Base-by-base conservation (phyloP, 306 rosid species). In the Prunus kanzakura region DNA sequence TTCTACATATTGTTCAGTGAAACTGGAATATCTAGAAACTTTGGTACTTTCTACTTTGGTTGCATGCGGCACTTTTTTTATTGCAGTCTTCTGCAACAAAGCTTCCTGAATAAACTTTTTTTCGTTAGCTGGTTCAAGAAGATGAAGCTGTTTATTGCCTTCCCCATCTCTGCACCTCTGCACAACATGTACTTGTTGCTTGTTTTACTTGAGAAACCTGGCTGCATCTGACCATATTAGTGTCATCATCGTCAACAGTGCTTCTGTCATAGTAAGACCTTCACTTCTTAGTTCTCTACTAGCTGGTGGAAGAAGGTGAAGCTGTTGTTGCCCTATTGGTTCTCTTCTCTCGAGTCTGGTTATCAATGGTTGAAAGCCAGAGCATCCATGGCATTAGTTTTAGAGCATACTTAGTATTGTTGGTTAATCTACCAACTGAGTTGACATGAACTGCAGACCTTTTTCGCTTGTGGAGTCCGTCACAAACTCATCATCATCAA, bases 21-120 rank as follows among this genome's bases (percentile, higher is more conserved):
- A 78, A 74, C 76, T 67, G 82, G 72, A 47, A 80, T 65, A 57
- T 75, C 71, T 68, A 25, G 77, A 73, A 77, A 80, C 76, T 78
- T 66, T 85, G 86, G 87, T 80, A 80, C 80, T 78, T 30, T 83
- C 86, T 80, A 76, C 77, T 78, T 30, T 83, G 86, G 89, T 83
- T 85, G 88, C 29, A 64, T 76, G 57, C 57, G 57, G 76, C 65
- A 62, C 81, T 27, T 29, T 81, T 83, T 86, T 65, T 79, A 69
- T 76, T 80, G 80, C 79, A 27, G 19, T 71, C 62, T 73, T 82
- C 87, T 79, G 68, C 89, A 52, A 65, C 70, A 73, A 67, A 82
- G 86, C 87, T 77, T 76, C 79, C 60, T 67, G 83, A 78, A 78
- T 65, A 82, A 73, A 66, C 69, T 82, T 57, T 60, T 75, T 75